A percentile compares a stretch with the other conserved stretches of the same genome.
phyloP scores from a whole-genome alignment of 179 eudicot genomes.

The Carnegiea gigantea region DNA sequence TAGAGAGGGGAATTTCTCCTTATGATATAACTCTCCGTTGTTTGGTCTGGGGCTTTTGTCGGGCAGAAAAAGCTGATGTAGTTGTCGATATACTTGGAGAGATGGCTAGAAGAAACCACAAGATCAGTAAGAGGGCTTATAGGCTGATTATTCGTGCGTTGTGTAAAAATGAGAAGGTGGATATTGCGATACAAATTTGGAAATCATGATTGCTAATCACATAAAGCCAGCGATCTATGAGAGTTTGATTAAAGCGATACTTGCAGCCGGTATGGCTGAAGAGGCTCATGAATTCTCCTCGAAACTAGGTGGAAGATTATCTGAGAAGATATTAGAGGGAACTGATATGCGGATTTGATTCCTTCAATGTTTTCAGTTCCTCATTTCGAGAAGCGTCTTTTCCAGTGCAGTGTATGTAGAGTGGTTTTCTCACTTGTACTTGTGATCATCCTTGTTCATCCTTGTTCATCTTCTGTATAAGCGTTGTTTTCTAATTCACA shows the following conservation, averaged over 20 bases:
- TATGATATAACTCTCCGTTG: conserved; percentile 75
- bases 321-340: conserved; percentile 18
- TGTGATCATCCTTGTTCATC: background rate
- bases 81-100: conserved; percentile 57
- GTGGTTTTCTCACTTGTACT: conserved; percentile 1
- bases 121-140: conserved; percentile 42
- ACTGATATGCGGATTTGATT: conserved; percentile 15
- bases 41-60: conserved; percentile 69
- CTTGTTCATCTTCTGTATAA: background rate
- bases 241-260: conserved; percentile 48
- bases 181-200: conserved; percentile 57
- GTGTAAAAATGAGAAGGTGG: conserved; percentile 54
- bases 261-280: conserved; percentile 57
- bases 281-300: conserved; percentile 46
- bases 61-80: conserved; percentile 43
- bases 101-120: conserved; percentile 48
- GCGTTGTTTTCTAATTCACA: background rate
- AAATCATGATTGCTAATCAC: conserved; percentile 48
- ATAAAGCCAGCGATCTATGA: conserved; percentile 34
- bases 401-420: background rate
- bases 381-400: background rate
- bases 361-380: background rate
- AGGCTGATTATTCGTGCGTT: conserved; percentile 46
- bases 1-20: conserved; percentile 41
- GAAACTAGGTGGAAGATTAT: conserved; percentile 50